A percentile compares a stretch with the other conserved stretches of the same genome.
Evolutionary conservation across 371 early-diverging fungal genomes (phyloP).

Genomic region (Mucor circinelloides): DNA sequence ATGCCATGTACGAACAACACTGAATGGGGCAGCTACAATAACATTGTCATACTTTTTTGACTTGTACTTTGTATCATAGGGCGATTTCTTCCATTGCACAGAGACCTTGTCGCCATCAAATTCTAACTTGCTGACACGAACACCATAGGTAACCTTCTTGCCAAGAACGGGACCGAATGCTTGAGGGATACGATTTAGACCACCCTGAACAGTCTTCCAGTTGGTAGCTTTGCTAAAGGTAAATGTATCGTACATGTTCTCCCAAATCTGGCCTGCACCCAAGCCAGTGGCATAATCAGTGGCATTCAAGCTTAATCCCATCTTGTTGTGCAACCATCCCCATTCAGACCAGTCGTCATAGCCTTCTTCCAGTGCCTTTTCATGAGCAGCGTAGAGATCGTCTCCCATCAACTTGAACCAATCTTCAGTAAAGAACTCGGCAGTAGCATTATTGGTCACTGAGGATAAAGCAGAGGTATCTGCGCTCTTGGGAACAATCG

Average conservation of each 20-base stretch:
- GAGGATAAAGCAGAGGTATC: conserved; percentile 11
- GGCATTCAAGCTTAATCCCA: conserved; percentile 29
- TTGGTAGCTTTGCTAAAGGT: conserved; percentile 21
- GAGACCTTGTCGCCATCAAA: conserved; percentile 30
- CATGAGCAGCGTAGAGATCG: conserved; percentile 33
- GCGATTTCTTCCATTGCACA: conserved; percentile 31
- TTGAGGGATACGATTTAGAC: conserved; percentile 31
- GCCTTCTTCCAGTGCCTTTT: conserved; percentile 31
- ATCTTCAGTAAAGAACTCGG: conserved; percentile 12
- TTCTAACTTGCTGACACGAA: conserved; percentile 22
- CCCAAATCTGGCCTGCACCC: conserved; percentile 19
- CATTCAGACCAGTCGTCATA: conserved; percentile 40
- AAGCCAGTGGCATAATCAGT: conserved; percentile 30
- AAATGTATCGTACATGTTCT: conserved; percentile 27
- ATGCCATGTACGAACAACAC: conserved; percentile 38
- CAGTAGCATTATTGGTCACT: conserved; percentile 8
- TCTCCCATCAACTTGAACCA: conserved; percentile 30
- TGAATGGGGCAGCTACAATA: conserved; percentile 35
- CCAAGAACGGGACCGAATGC: conserved; percentile 35
- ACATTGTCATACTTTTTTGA: conserved; percentile 32
- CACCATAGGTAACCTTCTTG: conserved; percentile 27
- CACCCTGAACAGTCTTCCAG: conserved; percentile 37
- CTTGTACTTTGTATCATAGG: conserved; percentile 26
- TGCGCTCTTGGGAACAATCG: conserved; percentile 1
- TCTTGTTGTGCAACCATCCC: conserved; percentile 36